Evolutionary conservation across 2,329 filamentous ascomycete genomes (phyloP), one percentile per base, ranked within the genome.

Genomic region (Paracoccidioides brasiliensis): DNA sequence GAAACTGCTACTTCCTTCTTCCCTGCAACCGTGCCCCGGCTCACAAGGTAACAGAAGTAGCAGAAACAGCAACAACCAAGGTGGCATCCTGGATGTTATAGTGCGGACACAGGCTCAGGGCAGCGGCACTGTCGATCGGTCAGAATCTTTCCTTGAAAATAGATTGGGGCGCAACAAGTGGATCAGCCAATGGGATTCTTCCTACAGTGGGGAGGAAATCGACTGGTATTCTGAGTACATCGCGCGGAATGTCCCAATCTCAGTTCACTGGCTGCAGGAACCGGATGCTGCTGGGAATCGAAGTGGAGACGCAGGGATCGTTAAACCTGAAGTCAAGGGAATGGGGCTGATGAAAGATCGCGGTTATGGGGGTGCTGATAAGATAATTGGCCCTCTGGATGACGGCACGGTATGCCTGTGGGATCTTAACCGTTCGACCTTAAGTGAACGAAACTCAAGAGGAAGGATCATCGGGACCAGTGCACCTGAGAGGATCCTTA

Each of bases 201-300:
- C 81, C 0, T 89, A 85, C 60, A 80, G 83, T 0, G 74, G 71
- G 4, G 90, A 96, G 70, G 76, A 75, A 43, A 77, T 90, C 22
- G 82, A 86, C 51, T 96, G 89, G 85, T 95, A 95, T 68, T 80
- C 86, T 55, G 90, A 96, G 69, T 95, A 90, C 65, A 85, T 94
- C 59, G 88, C 90, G 54, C 80, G 90, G 38, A 79, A 90, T 69
- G 89, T 82, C 0, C 83, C 84, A 0, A 77, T 89, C n/a, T 78
- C 78, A 12, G 75, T 89, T 54, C 84, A 80, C 63, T 96, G 90
- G 90, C 76, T 94, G 44, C 79, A 90, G 65, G 77, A 80, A 55
- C 83, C 85, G 4, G 61, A 55, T 28, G 30, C 42, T 22, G 14
- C 15, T 56, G 35, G 62, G 9, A 30, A 15, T 14, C 64, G 33